Percentiles rank a stretch among this genome's conserved stretches.
Evolutionary conservation across 108 stramenopile genomes (phyloP).

Genomic region (Chaetoceros tenuissimus): DNA sequence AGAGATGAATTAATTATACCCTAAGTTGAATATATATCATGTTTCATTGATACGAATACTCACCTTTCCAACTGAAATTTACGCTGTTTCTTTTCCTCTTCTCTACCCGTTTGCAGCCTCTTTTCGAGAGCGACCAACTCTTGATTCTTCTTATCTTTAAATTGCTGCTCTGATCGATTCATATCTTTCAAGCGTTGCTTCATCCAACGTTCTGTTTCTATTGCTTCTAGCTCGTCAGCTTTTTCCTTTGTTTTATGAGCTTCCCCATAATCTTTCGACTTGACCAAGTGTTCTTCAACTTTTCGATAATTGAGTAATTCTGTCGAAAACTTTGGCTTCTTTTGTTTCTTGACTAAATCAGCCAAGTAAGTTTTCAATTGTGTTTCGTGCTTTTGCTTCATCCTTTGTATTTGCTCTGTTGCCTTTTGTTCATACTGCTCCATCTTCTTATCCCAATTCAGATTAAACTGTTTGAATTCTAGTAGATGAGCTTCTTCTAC

Average conservation of each 20-base stretch:
- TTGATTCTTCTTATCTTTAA: constrained; percentile 51
- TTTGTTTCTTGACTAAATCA: constrained; percentile 39
- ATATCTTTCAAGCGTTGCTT: constrained; percentile 64
- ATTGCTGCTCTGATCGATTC: constrained; percentile 53
- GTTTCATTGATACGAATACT: background rate
- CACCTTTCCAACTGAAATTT: constrained; percentile 57
- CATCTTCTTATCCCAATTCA: constrained; percentile 76
- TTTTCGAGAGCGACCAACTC: constrained; percentile 80
- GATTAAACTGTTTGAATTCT: constrained; percentile 85
- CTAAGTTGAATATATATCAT: background rate
- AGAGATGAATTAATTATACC: background rate
- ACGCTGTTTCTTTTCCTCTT: constrained; percentile 71
- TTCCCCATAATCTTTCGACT: constrained; percentile 70
- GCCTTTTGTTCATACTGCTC: constrained; percentile 68
- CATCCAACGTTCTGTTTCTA: constrained; percentile 74
- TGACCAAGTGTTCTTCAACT: constrained; percentile 72
- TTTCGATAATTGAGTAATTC: constrained; percentile 70
- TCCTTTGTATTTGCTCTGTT: constrained; percentile 26
- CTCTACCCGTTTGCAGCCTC: constrained; percentile 71
- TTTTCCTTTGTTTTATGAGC: constrained; percentile 80
- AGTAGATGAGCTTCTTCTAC: constrained; percentile 89
- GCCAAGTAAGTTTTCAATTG: constrained; percentile 75
- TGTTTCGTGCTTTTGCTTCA: constrained; percentile 69
- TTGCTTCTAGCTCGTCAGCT: constrained; percentile 68
- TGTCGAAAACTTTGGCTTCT: constrained; percentile 67